Percentiles rank a stretch among this genome's conserved stretches.
These are phyloP conservation scores for Saccharomyces hybrid DNA, from an alignment of 1,139 yeast species.

Conservation along the genomic window DNA sequence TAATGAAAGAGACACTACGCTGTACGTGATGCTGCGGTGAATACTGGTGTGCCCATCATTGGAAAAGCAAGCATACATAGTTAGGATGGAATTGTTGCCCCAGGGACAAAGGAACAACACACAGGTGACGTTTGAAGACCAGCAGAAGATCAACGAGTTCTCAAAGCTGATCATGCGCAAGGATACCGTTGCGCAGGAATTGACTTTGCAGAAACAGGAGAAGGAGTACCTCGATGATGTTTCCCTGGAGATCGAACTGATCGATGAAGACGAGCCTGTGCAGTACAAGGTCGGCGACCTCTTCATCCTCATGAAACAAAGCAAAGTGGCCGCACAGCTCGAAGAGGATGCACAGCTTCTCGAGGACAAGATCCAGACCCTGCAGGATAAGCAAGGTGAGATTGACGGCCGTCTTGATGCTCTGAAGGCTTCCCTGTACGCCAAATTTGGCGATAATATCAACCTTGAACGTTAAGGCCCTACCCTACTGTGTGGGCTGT, in stretches of 20 bases:
- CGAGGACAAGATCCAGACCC: constrained; percentile 41
- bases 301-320: constrained; percentile 60
- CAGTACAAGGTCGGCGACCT: constrained; percentile 63
- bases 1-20: background rate
- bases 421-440: constrained; percentile 69
- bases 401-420: constrained; percentile 48
- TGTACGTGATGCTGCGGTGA: background rate
- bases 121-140: constrained; percentile 85
- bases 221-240: constrained; percentile 87
- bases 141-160: constrained; percentile 78
- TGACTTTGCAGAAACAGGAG: constrained; percentile 51
- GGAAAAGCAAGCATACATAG: background rate
- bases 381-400: constrained; percentile 43
- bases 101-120: constrained; percentile 60
- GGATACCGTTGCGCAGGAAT: constrained; percentile 47
- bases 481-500: background rate
- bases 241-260: constrained; percentile 71
- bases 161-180: constrained; percentile 70
- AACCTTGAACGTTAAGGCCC: constrained; percentile 56
- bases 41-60: too few relatives aligned
- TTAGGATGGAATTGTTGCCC: constrained; percentile 48
- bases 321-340: constrained; percentile 56
- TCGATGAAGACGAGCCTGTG: constrained; percentile 62
- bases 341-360: constrained; percentile 53
- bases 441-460: constrained; percentile 84